Conservation (phyloP, 495 filamentous ascomycete genomes). For the Neohortaea acidophila region DNA sequence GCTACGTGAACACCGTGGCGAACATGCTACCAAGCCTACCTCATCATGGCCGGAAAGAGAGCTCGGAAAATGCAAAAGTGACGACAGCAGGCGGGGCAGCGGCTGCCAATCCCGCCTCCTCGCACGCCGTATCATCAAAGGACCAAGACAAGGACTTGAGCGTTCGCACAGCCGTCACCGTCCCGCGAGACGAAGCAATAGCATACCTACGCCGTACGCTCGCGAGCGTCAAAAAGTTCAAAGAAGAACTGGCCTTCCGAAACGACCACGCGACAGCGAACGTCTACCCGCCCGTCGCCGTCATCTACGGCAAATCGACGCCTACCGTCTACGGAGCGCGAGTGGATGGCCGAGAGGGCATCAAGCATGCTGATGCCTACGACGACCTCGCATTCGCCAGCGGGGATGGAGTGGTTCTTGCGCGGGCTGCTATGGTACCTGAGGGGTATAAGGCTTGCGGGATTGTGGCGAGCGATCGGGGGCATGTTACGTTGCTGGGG, state of each 20-base stretch:
- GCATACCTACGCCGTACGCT: conserved; percentile 69
- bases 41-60: conserved; percentile 18
- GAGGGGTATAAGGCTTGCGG: conserved; percentile 62
- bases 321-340: conserved; percentile 72
- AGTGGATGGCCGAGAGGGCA: conserved; percentile 50
- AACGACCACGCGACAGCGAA: conserved; percentile 45
- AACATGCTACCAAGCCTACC: conserved; percentile 20
- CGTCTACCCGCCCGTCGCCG: conserved; percentile 61
- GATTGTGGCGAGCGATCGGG: conserved; percentile 61
- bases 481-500: conserved; percentile 73
- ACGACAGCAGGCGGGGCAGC: no score
- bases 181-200: conserved; percentile 40
- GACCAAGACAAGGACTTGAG: conserved; percentile 26
- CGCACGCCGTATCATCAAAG: conserved; percentile 28
- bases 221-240: conserved; percentile 53
- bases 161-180: conserved; percentile 28
- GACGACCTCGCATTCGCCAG: conserved; percentile 75
- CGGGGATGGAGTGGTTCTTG: conserved; percentile 83
- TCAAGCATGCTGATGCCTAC: conserved; percentile 63
- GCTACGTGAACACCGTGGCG: conserved; percentile 34
- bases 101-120: no score
- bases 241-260: conserved; percentile 49
- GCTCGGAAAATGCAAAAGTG: neutral
- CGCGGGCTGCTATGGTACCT: conserved; percentile 73
- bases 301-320: conserved; percentile 78